These are phyloP conservation scores for Candida palmyrensis DNA, from an alignment of 805 yeast genomes.

Conservation along the genomic window DNA sequence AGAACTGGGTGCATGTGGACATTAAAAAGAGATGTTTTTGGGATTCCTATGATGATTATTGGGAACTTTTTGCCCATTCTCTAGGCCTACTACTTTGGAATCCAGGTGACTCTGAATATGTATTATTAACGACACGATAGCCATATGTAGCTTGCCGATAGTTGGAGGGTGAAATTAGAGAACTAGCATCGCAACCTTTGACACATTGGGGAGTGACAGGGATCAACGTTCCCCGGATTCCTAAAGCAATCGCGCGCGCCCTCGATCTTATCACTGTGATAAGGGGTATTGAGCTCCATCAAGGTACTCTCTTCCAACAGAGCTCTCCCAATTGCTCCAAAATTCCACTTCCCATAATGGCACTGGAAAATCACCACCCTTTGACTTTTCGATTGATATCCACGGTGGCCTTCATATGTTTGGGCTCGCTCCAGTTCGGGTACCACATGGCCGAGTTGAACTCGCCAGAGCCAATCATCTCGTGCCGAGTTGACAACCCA, in stretches of 20 bases:
- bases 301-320: neutral
- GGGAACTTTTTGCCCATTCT: slow-evolving; percentile 87
- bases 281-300: too few species aligned
- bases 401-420: slow-evolving; percentile 55
- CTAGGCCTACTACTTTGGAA: too few species aligned
- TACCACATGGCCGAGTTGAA: slow-evolving; percentile 93
- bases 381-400: slow-evolving; percentile 32
- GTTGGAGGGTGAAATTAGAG: too few species aligned
- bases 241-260: too few species aligned
- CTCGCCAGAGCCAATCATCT: slow-evolving; percentile 73
- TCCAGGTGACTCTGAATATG: too few species aligned
- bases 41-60: slow-evolving; percentile 94
- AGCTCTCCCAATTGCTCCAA: neutral
- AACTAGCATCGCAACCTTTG: too few species aligned
- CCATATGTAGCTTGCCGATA: too few species aligned
- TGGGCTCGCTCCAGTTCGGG: slow-evolving; percentile 86
- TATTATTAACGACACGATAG: too few species aligned
- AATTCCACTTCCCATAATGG: neutral
- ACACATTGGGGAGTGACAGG: too few species aligned
- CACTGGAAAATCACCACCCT: slow-evolving; percentile 1
- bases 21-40: slow-evolving; percentile 88
- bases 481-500: slow-evolving; percentile 43
- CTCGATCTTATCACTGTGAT: too few species aligned
- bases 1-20: slow-evolving; percentile 90
- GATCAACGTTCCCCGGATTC: too few species aligned